Base-by-base conservation (phyloP, 768 basidiomycete species). In the Hericium alpestre region DNA sequence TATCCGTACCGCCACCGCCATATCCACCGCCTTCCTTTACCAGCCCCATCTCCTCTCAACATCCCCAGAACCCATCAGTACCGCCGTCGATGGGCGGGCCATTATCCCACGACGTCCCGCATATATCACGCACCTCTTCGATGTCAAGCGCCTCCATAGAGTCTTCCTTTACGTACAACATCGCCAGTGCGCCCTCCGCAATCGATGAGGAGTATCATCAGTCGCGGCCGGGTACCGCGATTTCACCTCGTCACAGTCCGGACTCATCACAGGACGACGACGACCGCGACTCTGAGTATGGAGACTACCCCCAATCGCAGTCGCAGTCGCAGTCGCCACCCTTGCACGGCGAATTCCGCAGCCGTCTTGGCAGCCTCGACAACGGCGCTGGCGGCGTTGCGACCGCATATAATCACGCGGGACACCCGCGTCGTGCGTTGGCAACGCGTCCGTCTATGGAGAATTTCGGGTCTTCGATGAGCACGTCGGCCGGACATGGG, bases 261-360 rank as follows among this genome's bases (percentile, higher is more conserved):
- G 73, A 72, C 48, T 64, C 67, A 8, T 70, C 71, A 40, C 64
- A 69, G 40, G 72, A 72, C 37, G 66, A 67, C 43, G 69, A 69
- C 47, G 66, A 61, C 6, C 48, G 61, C n/a, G 67, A 67, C 15
- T 67, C 70, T 11, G 49, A 51, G 18, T 18, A 18, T 25, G 49
- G 49, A 0, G 49, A 51, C 47, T 67, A 68, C 47, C 8, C 32
- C 32, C 32, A 32, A 10, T 63, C 63, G 55, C 61, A 64, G 43
- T 58, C 58, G 55, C 61, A 64, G 43, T 58, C 58, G n/a, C 62
- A 54, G 23, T 62, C 61, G 43, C 61, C 46, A 27, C 37, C 41
- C 38, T 51, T 55, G 20, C 49, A 56, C 50, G 62, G 50, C 52
- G 25, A 52, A 56, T 63, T 58, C 57, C 48, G 65, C 27, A 56